Evolutionary conservation across 371 early-diverging fungal species (phyloP), one percentile per base, ranked within the genome.

Genomic region (Blastocladiella emersonii): DNA sequence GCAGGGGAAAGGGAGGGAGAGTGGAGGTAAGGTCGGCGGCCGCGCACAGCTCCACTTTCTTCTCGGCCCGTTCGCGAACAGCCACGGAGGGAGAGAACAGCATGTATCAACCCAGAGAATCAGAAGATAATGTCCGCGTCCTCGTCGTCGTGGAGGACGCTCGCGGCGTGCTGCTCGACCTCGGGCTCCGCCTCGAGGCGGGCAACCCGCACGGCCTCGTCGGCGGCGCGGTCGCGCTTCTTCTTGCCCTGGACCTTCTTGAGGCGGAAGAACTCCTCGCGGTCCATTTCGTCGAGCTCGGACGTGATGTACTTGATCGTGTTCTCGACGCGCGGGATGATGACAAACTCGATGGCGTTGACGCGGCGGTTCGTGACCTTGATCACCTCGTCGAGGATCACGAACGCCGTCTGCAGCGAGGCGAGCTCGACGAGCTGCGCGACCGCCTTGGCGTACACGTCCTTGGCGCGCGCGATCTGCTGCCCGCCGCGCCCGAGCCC

Each of bases 191-290:
- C n/a, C 5, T 44, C 34, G 15, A 34, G 25, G 15, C 44, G 34
- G 34, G 7, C 15, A 3, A 5, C 15, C 19, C 67, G 61, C 32
- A 63, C 70, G 8, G 74, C 76, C 57, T 86, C 80, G 56, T 78
- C 78, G 37, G 69, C 76, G 37, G 82, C 92, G 49, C 87, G 83
- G 61, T 79, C 78, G 65, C 89, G 87, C 85, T 98, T 98, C 85
- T 95, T 95, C 74, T 96, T 96, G 43, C 88, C 86, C 75, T 98
- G 98, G 36, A 98, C 90, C 77, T 95, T 98, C 78, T 98, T 98
- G 68, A 98, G 76, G 83, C 96, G 81, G 74, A 94, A 99, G 78
- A 99, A 99, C 70, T 99, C 99, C 77, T 99, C 99, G 73, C 99
- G 86, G 72, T 99, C 99, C 79, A 90, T 90, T 74, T 99, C 99